Base-by-base conservation (phyloP, 768 basidiomycete genomes). In the Lactarius vividus region DNA sequence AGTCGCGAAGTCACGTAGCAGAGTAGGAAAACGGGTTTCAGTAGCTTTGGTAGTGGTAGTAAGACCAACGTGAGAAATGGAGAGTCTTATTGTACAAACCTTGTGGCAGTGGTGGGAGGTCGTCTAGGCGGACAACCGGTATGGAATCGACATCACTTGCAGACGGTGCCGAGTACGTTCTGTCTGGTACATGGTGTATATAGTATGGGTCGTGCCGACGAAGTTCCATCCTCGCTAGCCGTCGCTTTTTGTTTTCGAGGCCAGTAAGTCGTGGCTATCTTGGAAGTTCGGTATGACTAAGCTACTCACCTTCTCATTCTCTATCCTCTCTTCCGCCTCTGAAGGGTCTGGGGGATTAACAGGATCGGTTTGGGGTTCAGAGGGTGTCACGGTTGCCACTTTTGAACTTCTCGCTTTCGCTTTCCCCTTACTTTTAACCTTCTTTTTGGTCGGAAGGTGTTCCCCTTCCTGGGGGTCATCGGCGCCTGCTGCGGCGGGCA, bases 181-280 rank as follows among this genome's bases (percentile, higher is more conserved):
- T 84, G 69, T 92, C 89, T 44, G 87, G 81, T 69, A 97, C 87
- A 75, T 97, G 96, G 77, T 94, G 81, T 69, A 97, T 87, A 75
- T 97, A 96, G 77, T 94, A 97, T 4, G 96, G 95, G 73, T 98
- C 94, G 68, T 94, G 91, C 46, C 85, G 85, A 68, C 88, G 80
- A 65, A 88, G 85, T 58, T 88, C 94, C 57, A 87, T 77, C 35
- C 92, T 83, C 70, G 91, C 92, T 31, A 85, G 87, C 70, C 86
- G 88, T 54, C 85, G 82, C 94, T 97, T 70, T 70, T 35, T 59
- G 11, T 42, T 40, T 37, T 13, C 26, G n/a, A 20, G 28, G 37
- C 9, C 33, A 37, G 42, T 61, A 31, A 44, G 39, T 15, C 11
- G 5, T 57, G 2, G 20, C 28, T 11, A 5, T 23, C 11, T 37